A percentile compares a stretch with the other conserved stretches of the same genome.
Conservation (phyloP, 805 yeast genomes). For the Suhomyces xylopsoci region DNA sequence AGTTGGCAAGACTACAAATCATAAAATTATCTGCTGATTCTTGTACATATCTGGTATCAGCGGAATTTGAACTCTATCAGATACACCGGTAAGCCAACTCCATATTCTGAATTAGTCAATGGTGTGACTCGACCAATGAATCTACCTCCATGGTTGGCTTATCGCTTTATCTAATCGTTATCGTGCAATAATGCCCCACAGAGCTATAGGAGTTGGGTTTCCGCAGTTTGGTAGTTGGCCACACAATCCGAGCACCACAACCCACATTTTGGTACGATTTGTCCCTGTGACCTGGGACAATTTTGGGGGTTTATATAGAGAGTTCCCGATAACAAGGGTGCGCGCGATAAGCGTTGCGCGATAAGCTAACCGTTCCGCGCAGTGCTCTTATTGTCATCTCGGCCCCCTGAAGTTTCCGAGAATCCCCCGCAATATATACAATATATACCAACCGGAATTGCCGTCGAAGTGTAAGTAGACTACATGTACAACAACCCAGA, state of each 20-base stretch:
- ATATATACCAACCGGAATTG: neutral
- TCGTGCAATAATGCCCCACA: neutral
- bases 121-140: too few species aligned
- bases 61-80: neutral
- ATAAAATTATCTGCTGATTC: too few species aligned
- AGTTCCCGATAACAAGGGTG: neutral
- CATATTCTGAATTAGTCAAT: neutral
- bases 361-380: neutral
- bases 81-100: too few species aligned
- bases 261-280: neutral
- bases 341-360: neutral
- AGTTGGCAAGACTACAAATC: too few species aligned
- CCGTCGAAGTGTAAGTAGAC: neutral
- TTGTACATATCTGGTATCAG: neutral
- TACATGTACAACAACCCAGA: neutral
- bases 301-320: neutral
- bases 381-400: neutral
- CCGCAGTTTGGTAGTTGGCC: neutral
- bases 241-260: neutral
- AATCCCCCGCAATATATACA: neutral
- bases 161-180: neutral
- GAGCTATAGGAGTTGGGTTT: neutral
- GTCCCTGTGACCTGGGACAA: slow-evolving; percentile 7
- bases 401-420: neutral
- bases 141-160: neutral